Percentiles rank a stretch among this genome's conserved stretches.
phyloP scores from a whole-genome alignment of 2,329 filamentous ascomycete genomes.

The Pseudofabraea citricarpa region DNA sequence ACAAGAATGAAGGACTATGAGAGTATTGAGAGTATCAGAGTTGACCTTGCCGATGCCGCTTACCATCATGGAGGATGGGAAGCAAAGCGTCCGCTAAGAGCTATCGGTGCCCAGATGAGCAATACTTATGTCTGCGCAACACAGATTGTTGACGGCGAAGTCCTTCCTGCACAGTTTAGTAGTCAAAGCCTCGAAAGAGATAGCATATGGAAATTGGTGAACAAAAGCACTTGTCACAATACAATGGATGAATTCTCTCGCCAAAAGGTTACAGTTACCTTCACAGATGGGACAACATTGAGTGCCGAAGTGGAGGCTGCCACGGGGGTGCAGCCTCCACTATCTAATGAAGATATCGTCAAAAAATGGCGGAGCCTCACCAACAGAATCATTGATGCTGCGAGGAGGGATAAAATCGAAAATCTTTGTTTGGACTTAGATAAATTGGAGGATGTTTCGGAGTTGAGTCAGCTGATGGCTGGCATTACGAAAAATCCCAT shows the following conservation, averaged over 20 bases:
- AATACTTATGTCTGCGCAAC: slow-evolving; percentile 30
- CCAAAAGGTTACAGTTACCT: slow-evolving; percentile 18
- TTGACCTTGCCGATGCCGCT: slow-evolving; percentile 25
- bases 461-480: slow-evolving; percentile 14
- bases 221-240: slow-evolving; percentile 23
- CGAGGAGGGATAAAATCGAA: slow-evolving; percentile 26
- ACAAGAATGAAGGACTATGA: slow-evolving; percentile 22
- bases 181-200: slow-evolving; percentile 29
- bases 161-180: slow-evolving; percentile 29
- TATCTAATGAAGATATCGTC: slow-evolving; percentile 33
- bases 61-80: slow-evolving; percentile 34
- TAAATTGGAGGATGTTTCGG: slow-evolving; percentile 18
- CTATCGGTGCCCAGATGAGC: slow-evolving; percentile 35
- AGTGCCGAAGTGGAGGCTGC: slow-evolving; percentile 19
- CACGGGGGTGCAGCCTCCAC: slow-evolving; percentile 26
- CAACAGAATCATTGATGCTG: slow-evolving; percentile 24
- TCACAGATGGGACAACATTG: slow-evolving; percentile 17
- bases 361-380: slow-evolving; percentile 30
- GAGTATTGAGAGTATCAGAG: slow-evolving; percentile 23
- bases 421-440: slow-evolving; percentile 27
- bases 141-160: slow-evolving; percentile 32
- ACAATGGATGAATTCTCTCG: slow-evolving; percentile 6
- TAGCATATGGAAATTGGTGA: slow-evolving; percentile 30
- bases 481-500: slow-evolving; percentile 7
- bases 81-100: slow-evolving; percentile 27